A percentile compares a stretch with the other conserved stretches of the same genome.
These are phyloP conservation scores for Acanthamoeba healyi DNA, from an alignment of 208 protist species.

Conservation along the genomic window DNA sequence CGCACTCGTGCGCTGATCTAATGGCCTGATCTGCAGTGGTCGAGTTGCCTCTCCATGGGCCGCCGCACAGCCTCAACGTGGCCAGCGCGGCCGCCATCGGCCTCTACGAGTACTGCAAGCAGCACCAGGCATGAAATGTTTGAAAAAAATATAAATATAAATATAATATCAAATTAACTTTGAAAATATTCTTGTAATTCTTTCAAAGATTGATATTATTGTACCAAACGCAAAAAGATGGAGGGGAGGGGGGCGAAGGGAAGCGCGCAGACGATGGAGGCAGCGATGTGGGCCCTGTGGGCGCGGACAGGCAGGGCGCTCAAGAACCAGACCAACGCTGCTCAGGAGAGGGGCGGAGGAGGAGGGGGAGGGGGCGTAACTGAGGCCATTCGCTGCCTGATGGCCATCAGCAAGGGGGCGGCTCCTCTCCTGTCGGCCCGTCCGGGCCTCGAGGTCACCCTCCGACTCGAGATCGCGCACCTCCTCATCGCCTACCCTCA, in stretches of 20 bases:
- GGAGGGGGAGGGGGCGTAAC: neutral
- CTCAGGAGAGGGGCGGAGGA: too few relatives aligned
- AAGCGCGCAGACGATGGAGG: neutral
- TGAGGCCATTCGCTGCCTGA: neutral
- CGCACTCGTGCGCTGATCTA: too few relatives aligned
- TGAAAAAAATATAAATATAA: too few relatives aligned
- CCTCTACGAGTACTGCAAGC: conserved; percentile 47
- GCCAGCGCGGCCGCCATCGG: neutral
- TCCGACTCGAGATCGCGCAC: neutral
- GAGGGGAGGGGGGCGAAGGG: neutral
- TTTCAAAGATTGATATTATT: too few relatives aligned
- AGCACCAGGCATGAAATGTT: neutral
- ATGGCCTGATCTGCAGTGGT: neutral
- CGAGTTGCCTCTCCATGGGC: neutral
- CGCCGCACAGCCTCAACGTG: conserved; percentile 35
- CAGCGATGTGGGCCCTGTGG: neutral
- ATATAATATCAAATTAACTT: too few relatives aligned
- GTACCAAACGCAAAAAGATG: too few relatives aligned
- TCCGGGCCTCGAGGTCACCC: neutral
- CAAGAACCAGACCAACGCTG: too few relatives aligned
- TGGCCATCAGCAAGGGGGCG: neutral
- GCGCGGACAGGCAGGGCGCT: neutral
- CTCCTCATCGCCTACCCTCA: neutral
- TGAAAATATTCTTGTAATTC: too few relatives aligned
- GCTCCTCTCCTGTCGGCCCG: neutral